Evolutionary conservation across 345 rosid species (phyloP), one percentile per base, ranked within the genome.

Genomic region (Eucalyptus urophylla): DNA sequence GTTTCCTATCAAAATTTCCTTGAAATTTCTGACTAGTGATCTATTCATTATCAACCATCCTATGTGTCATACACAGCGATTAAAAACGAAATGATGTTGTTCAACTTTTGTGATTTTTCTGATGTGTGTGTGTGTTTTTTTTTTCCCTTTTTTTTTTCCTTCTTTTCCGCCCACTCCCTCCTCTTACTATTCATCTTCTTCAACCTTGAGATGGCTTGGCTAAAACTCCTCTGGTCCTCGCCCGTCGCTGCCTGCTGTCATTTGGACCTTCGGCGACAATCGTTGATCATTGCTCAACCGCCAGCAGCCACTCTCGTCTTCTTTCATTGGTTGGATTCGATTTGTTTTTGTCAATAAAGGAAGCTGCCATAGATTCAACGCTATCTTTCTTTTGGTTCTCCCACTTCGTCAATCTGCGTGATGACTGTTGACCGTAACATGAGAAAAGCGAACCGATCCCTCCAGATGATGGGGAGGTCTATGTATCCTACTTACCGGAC

Each of bases 31-130:
- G 14, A 67, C 5, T 53, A 53, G 12, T 8, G 19, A n/a, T 31
- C 10, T 31, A 31, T 16, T 62, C 33, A 62, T 29, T 13, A 14
- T 29, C 33, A n/a, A 12, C 17, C 17, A 15, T 14, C 15, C 31
- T 27, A 27, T 27, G 2, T 27, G n/a, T 5, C 67, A 60, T 11
- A 27, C 1, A 11, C n/a, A 5, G 14, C 3, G 0, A 60, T 5
- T 60, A 27, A 60, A 60, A 27, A 58, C 4, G 7, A 58, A 58
- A 58, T 11, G 33, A 60, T 27, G 67, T 5, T 27, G 16, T 60
- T 60, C 0, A 27, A 60, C 16, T 60, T 12, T 60, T 60, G 33
- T 27, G 8, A 12, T 27, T 60, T 60, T 60, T 60, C 16, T 1
- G n/a, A 27, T 60, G 50, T 13, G 47, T 40, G 40, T 44, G 45